Base-by-base conservation (phyloP, 2,329 filamentous ascomycete species). In the Fusarium sp. region DNA sequence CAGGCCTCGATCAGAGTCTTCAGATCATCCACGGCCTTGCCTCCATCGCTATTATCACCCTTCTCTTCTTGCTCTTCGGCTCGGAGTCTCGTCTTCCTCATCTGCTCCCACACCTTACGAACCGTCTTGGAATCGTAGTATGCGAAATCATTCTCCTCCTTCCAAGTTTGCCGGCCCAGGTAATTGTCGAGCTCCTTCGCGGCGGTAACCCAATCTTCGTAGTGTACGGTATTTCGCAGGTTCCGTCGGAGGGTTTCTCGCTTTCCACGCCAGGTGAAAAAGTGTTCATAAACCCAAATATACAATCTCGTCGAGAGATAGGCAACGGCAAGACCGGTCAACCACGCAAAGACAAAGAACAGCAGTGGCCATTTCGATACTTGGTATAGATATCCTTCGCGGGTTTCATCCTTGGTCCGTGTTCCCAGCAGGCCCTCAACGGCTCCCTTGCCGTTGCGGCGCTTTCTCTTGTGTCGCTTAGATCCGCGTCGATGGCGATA, bases 281-380 rank as follows among this genome's bases (percentile, higher is more conserved):
- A 92, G 74, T 97, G 92, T 79, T 99, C 96, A 81, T 98, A 99
- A 1, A 92, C 81, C 81, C 90, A 93, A 71, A 99, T 96, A 81
- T 99, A 99, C 66, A 94, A 81, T 40, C 96, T 85, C 8, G 93
- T 97, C 56, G 91, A 82, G 29, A 96, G 82, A 79, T 99, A 99
- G 14, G 89, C 85, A 33, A 81, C 57, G 58, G 89, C 88, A 20
- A 98, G 84, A 13, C 91, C 88, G 1, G 87, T 76, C 53, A 99
- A 87, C 93, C 94, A 98, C 10, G 89, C 87, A 50, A 91, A 85
- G 2, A 97, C 93, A 40, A 91, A 86, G 33, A 93, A 79, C 33
- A 99, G 84, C 71, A 99, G 86, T 2, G 96, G 96, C 91, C 94
- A 98, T 79, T 98, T 97, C 56, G 97, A 84, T 46, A 99, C 78